These are phyloP conservation scores for Saccharomyces pastorianus DNA, from an alignment of 1,139 yeast genomes.

Conservation along the genomic window DNA sequence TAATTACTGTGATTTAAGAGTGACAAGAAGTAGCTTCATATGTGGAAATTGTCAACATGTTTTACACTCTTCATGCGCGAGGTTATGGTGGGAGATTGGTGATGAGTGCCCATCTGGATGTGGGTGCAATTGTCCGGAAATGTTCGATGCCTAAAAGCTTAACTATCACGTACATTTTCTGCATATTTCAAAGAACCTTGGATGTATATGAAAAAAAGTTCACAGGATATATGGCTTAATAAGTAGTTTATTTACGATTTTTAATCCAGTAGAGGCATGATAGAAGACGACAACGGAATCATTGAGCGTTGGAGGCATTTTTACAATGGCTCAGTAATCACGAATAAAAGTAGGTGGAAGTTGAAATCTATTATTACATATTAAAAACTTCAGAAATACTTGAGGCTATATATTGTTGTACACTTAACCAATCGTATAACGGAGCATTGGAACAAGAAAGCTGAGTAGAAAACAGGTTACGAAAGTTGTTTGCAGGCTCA, in stretches of 20 bases:
- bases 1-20: conserved; percentile 54
- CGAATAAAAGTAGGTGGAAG: conserved; percentile 2
- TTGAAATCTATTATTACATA: not conserved
- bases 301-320: not conserved
- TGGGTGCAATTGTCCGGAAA: conserved; percentile 63
- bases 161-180: not conserved
- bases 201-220: not conserved
- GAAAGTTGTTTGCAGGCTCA: not conserved
- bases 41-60: conserved; percentile 76
- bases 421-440: not conserved
- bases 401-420: not conserved
- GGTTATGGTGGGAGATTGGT: conserved; percentile 65
- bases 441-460: not conserved
- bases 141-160: conserved; percentile 14
- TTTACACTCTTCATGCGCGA: conserved; percentile 70
- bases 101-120: conserved; percentile 84
- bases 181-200: not conserved
- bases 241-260: not conserved
- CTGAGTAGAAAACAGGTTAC: not conserved
- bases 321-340: not conserved
- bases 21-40: conserved; percentile 53
- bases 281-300: not conserved
- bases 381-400: not conserved
- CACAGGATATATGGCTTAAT: not conserved
- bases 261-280: not conserved